Evolutionary conservation across 306 rosid species (phyloP).

Genomic region (Geum urbanum): DNA sequence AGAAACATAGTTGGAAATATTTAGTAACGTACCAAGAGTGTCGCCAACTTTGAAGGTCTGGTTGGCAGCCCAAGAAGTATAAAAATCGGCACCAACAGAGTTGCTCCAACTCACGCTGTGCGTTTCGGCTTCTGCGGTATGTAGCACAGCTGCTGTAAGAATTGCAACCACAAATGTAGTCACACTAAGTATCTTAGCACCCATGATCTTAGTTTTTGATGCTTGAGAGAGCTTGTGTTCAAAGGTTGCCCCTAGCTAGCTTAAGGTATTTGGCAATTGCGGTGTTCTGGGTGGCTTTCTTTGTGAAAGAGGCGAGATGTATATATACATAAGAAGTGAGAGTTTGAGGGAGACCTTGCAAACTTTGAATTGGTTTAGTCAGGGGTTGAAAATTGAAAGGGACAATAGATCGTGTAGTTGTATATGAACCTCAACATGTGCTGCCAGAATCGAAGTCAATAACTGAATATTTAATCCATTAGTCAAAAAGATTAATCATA

Average conservation of each 20-base stretch:
- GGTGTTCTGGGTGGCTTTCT: neutral
- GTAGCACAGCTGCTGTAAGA: neutral
- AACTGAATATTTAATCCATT: neutral
- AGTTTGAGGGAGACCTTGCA: neutral
- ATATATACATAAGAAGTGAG: neutral
- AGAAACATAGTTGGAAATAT: too few relatives aligned
- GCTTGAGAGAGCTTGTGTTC: neutral
- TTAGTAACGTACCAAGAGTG: constrained; percentile 3
- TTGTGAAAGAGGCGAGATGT: neutral
- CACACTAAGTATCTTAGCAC: neutral
- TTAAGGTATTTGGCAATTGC: neutral
- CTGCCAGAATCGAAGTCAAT: neutral
- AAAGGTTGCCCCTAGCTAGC: constrained; percentile 11
- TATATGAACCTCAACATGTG: neutral
- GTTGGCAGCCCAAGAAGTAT: constrained; percentile 17
- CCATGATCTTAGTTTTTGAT: neutral
- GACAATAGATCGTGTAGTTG: neutral
- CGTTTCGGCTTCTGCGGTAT: constrained; percentile 12
- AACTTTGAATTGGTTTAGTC: neutral
- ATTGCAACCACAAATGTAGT: neutral
- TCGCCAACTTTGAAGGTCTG: constrained; percentile 17
- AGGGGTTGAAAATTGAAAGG: constrained; percentile 3
- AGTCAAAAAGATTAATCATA: neutral
- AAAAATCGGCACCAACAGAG: neutral
- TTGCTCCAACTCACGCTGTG: constrained; percentile 9